Evolutionary conservation across 331 rosid species (phyloP).

Genomic region (Spiraea crenata): DNA sequence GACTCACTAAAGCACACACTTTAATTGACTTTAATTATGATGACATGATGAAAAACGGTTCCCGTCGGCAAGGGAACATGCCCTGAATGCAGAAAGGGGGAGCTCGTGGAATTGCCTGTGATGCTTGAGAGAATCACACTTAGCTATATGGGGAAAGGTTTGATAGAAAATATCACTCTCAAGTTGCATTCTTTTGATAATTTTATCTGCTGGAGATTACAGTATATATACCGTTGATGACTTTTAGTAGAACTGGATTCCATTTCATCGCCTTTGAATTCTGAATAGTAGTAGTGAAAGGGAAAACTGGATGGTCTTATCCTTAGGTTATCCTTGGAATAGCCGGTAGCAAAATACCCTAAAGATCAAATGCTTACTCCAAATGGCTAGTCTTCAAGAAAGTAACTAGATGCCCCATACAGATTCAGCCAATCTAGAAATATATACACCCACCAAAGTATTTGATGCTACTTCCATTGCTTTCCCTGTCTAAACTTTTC

Average conservation of each 20-base stretch:
- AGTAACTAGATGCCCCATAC: constrained; percentile 13
- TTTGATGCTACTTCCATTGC: constrained; percentile 27
- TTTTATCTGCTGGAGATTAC: constrained; percentile 4
- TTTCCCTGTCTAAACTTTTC: constrained; percentile 17
- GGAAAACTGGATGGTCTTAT: constrained; percentile 16
- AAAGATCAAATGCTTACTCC: constrained; percentile 14
- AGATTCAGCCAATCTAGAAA: constrained; percentile 25
- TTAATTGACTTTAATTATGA: not conserved
- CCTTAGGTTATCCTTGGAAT: constrained; percentile 29
- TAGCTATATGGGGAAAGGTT: not conserved
- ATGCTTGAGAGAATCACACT: not conserved
- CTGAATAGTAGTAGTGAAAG: not conserved
- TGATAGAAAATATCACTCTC: not conserved
- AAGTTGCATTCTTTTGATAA: not conserved
- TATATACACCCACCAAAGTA: not conserved
- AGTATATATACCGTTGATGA: constrained; percentile 10
- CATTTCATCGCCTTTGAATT: constrained; percentile 9
- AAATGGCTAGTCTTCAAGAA: constrained; percentile 16
- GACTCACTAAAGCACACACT: not conserved
- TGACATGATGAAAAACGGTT: not conserved
- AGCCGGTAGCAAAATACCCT: constrained; percentile 7
- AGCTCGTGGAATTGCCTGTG: not conserved
- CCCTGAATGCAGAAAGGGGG: not conserved
- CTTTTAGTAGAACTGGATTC: constrained; percentile 42
- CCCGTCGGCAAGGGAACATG: not conserved